A percentile compares a stretch with the other conserved stretches of the same genome.
Evolutionary conservation across 2,329 filamentous ascomycete genomes (phyloP).

Genomic region (Colletotrichum camelliae): DNA sequence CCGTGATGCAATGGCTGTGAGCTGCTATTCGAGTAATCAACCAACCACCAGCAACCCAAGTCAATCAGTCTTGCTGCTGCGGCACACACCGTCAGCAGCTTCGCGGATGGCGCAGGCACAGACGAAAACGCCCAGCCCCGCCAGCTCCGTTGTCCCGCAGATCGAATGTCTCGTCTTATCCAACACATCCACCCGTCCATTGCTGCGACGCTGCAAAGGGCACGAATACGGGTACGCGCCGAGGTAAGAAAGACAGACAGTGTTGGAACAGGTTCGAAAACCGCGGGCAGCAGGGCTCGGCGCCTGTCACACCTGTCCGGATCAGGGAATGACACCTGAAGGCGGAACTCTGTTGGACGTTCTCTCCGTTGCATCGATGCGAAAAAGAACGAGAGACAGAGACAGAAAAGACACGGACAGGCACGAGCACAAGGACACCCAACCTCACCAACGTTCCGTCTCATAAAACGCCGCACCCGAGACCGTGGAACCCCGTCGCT

Average conservation of each 20-base stretch:
- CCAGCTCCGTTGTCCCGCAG: background rate
- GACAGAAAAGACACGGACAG: background rate
- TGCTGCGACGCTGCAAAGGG: background rate
- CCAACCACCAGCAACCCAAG: background rate
- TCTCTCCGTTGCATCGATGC: background rate
- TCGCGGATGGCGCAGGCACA: background rate
- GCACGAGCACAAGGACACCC: background rate
- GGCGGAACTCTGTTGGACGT: background rate
- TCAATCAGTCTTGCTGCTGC: background rate
- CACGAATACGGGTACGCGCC: background rate
- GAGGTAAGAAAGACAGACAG: background rate
- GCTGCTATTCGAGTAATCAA: background rate
- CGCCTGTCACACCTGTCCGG: background rate
- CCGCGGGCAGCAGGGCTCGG: background rate
- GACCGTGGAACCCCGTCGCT: background rate
- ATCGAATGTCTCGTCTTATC: slow-evolving; percentile 2
- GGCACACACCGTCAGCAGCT: background rate
- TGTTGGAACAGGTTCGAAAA: background rate
- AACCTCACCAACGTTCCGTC: background rate
- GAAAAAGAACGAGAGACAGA: background rate
- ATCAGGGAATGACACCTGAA: background rate
- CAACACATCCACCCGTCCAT: background rate
- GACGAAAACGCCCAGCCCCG: background rate
- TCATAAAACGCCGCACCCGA: slow-evolving; percentile 14
- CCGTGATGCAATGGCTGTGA: background rate